Evolutionary conservation across 2,329 filamentous ascomycete species (phyloP).

Genomic region (Fragosphaeria purpurea): DNA sequence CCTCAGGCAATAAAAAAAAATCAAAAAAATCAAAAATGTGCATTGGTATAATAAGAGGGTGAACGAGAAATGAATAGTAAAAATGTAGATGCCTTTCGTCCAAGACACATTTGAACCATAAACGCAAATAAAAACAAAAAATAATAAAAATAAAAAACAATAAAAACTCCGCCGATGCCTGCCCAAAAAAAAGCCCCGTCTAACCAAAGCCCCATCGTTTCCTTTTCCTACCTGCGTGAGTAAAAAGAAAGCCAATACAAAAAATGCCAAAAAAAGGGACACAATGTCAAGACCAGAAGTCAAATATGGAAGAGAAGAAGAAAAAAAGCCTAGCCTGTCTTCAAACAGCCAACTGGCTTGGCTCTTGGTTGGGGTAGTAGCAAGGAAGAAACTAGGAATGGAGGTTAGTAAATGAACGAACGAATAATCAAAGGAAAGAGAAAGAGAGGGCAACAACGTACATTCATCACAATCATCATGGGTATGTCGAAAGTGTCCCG

Average conservation of each 20-base stretch:
- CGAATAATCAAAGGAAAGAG: neutral
- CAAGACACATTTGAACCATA: too few relatives aligned
- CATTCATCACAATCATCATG: slow-evolving; percentile 97
- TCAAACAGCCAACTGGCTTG: slow-evolving; percentile 45
- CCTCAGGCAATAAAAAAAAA: neutral
- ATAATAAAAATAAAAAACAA: neutral
- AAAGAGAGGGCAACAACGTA: slow-evolving; percentile 44
- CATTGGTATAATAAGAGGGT: neutral
- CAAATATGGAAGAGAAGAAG: too few relatives aligned
- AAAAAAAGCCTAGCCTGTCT: too few relatives aligned
- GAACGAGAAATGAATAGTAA: neutral
- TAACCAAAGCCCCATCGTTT: too few relatives aligned
- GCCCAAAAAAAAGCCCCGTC: neutral
- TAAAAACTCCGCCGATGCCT: slow-evolving; percentile 12
- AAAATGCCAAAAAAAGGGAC: neutral
- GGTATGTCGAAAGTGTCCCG: slow-evolving; percentile 96
- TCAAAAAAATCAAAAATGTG: neutral
- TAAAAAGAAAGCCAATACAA: neutral
- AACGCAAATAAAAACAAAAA: neutral
- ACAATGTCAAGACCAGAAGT: neutral
- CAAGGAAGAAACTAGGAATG: slow-evolving; percentile 44
- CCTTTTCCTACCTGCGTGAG: neutral
- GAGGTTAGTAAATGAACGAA: slow-evolving; percentile 1
- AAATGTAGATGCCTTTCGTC: neutral
- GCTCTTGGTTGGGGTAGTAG: slow-evolving; percentile 48